A percentile compares a stretch with the other conserved stretches of the same genome.
These are phyloP conservation scores for Artemisia annua DNA, from an alignment of 129 eudicot genomes.

Conservation along the genomic window DNA sequence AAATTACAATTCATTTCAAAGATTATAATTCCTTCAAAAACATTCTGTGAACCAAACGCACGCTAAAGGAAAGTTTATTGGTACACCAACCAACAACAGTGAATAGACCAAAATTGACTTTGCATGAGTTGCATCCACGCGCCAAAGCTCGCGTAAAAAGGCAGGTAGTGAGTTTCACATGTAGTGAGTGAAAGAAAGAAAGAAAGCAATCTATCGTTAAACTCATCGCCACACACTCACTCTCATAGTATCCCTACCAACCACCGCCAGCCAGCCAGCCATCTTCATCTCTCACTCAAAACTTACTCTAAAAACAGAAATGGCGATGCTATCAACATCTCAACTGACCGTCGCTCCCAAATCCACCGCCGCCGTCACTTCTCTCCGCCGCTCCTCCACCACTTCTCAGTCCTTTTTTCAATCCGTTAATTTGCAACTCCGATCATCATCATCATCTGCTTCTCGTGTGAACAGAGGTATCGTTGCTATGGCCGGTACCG, in stretches of 20 bases:
- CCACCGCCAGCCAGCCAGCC: constrained; percentile 2
- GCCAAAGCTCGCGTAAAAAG: too few species aligned
- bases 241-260: constrained; percentile 13
- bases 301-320: constrained; percentile 13
- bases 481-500: constrained; percentile 93
- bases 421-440: constrained; percentile 62
- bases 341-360: constrained; percentile 43
- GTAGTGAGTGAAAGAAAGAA: constrained; percentile 8
- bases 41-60: too few species aligned
- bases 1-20: too few species aligned
- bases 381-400: constrained; percentile 52
- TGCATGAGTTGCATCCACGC: too few species aligned
- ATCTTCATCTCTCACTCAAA: neutral
- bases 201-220: constrained; percentile 19
- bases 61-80: too few species aligned
- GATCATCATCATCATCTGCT: constrained; percentile 57
- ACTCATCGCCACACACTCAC: constrained; percentile 31
- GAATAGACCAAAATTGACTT: too few species aligned
- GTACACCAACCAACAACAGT: too few species aligned
- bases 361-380: constrained; percentile 33
- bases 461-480: constrained; percentile 54
- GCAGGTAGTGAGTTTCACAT: constrained; percentile 14
- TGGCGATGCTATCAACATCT: constrained; percentile 23
- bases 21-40: too few species aligned
- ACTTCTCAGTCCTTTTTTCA: constrained; percentile 56